phyloP scores from a whole-genome alignment of 768 basidiomycete genomes.

The Lactifluus rugatus region DNA sequence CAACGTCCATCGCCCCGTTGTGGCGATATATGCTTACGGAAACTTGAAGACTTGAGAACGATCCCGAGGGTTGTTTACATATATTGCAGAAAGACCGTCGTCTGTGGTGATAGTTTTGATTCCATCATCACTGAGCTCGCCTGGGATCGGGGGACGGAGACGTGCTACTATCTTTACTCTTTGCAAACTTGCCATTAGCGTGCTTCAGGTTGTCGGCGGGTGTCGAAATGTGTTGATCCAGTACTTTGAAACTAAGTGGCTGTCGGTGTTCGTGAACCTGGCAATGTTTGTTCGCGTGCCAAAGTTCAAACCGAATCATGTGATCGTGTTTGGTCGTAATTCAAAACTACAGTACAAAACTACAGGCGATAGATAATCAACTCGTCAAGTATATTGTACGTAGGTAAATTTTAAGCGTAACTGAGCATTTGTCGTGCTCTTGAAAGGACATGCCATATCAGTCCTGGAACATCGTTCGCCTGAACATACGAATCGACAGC shows the following conservation, averaged over 20 bases:
- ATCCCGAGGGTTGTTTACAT: slow-evolving; percentile 64
- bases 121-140: slow-evolving; percentile 53
- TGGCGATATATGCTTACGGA: slow-evolving; percentile 37
- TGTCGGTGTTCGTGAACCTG: too few relatives aligned
- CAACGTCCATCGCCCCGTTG: not conserved
- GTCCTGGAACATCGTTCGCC: slow-evolving; percentile 53
- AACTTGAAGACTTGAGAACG: slow-evolving; percentile 65
- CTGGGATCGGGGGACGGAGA: slow-evolving; percentile 52
- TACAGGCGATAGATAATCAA: not conserved
- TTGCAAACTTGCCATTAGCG: slow-evolving; percentile 23
- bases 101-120: slow-evolving; percentile 41
- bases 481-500: slow-evolving; percentile 53
- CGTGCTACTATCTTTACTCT: slow-evolving; percentile 68
- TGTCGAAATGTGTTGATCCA: not conserved
- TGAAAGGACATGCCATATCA: slow-evolving; percentile 52
- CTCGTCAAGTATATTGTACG: not conserved
- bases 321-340: not conserved
- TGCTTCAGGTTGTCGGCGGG: not conserved
- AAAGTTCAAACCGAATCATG: slow-evolving; percentile 1
- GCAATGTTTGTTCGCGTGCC: not conserved
- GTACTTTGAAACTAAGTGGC: not conserved
- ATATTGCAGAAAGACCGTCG: slow-evolving; percentile 39
- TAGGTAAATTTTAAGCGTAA: not conserved
- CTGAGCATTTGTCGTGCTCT: slow-evolving; percentile 28
- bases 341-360: not conserved